Conservation (phyloP, 2,329 filamentous ascomycete species). For the Pezicula neosporulosa region DNA sequence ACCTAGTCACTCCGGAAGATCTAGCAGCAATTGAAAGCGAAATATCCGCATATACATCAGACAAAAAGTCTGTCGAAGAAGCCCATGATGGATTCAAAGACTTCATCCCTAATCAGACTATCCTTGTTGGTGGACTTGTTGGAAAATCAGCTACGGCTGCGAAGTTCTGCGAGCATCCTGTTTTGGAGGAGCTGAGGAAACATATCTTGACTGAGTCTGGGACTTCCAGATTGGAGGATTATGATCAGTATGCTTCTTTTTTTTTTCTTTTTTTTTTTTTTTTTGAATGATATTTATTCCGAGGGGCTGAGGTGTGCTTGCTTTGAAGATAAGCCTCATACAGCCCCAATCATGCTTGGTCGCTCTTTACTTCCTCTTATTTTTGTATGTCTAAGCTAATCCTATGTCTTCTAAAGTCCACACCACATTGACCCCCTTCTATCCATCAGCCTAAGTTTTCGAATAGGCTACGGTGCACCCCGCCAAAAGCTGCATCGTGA, state of each 20-base stretch:
- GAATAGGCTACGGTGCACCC: conserved; percentile 27
- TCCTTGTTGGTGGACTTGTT: conserved; percentile 24
- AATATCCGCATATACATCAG: too few species aligned
- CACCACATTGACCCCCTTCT: conserved; percentile 17
- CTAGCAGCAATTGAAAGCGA: neutral
- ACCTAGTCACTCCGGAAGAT: conserved; percentile 23
- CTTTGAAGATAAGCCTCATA: too few species aligned
- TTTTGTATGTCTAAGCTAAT: too few species aligned
- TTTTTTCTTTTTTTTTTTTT: too few species aligned
- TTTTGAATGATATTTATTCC: too few species aligned
- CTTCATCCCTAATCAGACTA: conserved; percentile 24
- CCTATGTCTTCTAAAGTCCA: too few species aligned
- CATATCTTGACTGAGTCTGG: conserved; percentile 22
- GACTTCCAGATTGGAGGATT: conserved; percentile 18
- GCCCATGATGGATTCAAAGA: conserved; percentile 2
- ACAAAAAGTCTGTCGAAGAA: too few species aligned
- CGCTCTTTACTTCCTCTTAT: too few species aligned
- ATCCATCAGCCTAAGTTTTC: conserved; percentile 24
- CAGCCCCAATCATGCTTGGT: too few species aligned
- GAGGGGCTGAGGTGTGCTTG: too few species aligned
- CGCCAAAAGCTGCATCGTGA: conserved; percentile 28
- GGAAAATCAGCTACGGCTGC: conserved; percentile 27
- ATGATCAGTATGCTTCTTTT: neutral
- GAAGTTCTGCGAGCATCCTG: conserved; percentile 16
- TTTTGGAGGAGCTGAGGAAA: conserved; percentile 22